phyloP scores from a whole-genome alignment of 768 basidiomycete species.

The Leccinum fibrillosum region DNA sequence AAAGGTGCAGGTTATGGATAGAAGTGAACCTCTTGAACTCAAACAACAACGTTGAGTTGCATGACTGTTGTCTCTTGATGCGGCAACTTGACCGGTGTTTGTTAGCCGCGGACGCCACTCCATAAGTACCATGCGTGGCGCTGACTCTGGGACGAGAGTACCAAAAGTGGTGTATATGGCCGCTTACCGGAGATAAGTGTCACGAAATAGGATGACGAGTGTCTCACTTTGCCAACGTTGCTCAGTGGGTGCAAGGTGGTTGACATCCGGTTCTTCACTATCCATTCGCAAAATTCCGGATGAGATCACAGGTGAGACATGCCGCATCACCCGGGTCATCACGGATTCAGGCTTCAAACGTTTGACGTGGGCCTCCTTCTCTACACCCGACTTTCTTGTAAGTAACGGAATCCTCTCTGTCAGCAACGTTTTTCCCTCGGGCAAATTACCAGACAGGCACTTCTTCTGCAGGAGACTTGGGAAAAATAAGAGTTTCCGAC shows the following conservation, averaged over 20 bases:
- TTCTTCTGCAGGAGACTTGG: not conserved
- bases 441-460: not conserved
- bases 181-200: constrained; percentile 3
- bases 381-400: constrained; percentile 1
- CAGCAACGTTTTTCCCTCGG: not conserved
- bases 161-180: constrained; percentile 2
- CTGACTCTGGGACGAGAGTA: not conserved
- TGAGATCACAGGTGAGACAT: constrained; percentile 17
- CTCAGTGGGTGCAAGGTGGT: not conserved
- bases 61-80: not conserved
- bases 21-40: constrained; percentile 3
- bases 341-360: not conserved
- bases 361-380: not conserved
- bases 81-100: not conserved
- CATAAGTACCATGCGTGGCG: not conserved
- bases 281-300: not conserved
- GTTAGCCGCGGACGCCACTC: not conserved
- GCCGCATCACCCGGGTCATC: not conserved
- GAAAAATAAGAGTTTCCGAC: not conserved
- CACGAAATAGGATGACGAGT: constrained; percentile 10
- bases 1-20: not conserved
- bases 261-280: not conserved
- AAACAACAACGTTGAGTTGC: constrained; percentile 2
- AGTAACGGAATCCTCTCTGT: not conserved
- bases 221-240: constrained; percentile 18